Evolutionary conservation across 805 yeast species (phyloP).

Genomic region (Tetrapisispora iriomotensis): DNA sequence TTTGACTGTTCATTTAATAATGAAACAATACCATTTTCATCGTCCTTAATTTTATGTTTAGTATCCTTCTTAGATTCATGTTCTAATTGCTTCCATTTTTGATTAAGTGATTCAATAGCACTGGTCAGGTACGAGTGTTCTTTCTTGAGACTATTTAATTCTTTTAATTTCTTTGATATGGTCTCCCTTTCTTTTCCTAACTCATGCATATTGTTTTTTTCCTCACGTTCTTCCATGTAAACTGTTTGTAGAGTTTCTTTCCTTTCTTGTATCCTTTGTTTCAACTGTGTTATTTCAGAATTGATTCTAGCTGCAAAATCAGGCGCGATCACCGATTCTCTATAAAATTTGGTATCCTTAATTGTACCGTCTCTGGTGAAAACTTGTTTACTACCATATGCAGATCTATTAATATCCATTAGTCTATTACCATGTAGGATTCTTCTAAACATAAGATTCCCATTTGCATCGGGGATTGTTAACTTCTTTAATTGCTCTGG

Average conservation of each 20-base stretch:
- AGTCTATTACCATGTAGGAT: slow-evolving; percentile 51
- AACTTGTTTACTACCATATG: slow-evolving; percentile 52
- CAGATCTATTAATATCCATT: slow-evolving; percentile 45
- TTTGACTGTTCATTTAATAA: slow-evolving; percentile 17
- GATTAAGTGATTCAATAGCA: slow-evolving; percentile 23
- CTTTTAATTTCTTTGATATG: slow-evolving; percentile 7
- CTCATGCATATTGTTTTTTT: slow-evolving; percentile 6
- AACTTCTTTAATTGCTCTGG: slow-evolving; percentile 32
- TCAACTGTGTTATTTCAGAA: slow-evolving; percentile 9
- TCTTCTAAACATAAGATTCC: slow-evolving; percentile 40
- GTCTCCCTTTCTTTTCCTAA: slow-evolving; percentile 1
- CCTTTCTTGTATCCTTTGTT: slow-evolving; percentile 7
- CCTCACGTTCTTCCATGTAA: slow-evolving; percentile 8
- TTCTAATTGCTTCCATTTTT: slow-evolving; percentile 28
- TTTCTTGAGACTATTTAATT: slow-evolving; percentile 15
- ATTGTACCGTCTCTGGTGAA: slow-evolving; percentile 26
- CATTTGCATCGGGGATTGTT: slow-evolving; percentile 30
- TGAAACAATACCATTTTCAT: slow-evolving; percentile 24
- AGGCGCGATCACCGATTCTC: slow-evolving; percentile 17
- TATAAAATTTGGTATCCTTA: slow-evolving; percentile 17
- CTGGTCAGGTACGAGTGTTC: slow-evolving; percentile 16
- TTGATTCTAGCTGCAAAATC: slow-evolving; percentile 15
- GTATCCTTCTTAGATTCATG: slow-evolving; percentile 35
- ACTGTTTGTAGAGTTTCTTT: slow-evolving; percentile 8
- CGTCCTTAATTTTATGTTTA: slow-evolving; percentile 30